Base-by-base conservation (phyloP, 2,329 filamentous ascomycete genomes). In the Stylonectria norvegica region DNA sequence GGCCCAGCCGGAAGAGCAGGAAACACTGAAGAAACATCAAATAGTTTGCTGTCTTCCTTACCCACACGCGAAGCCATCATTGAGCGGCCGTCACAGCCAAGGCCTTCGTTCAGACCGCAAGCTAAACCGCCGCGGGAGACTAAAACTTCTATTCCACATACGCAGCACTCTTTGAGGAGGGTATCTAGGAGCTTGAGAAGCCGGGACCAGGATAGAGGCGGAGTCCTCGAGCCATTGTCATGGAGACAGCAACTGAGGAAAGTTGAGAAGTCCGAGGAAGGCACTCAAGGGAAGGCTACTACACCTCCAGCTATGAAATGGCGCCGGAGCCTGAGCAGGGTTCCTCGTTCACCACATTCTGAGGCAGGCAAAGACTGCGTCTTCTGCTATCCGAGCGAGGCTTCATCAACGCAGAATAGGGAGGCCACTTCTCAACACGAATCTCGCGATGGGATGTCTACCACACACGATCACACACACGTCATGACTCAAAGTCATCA, bases 231-330 rank as follows among this genome's bases (percentile, higher is more conserved):
- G n/a, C n/a, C n/a, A n/a, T n/a, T n/a, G n/a, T n/a, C 50, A 17
- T 53, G 39, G 50, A 56, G 52, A 36, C 45, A 49, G 14, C 54
- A 56, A 25, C 38, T 57, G 18, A 54, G 47, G n/a, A 57, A 50
- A 25, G 45, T 56, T 9, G 47, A 48, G 14, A 45, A 32, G 36
- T 50, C 50, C 20, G 40, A 49, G 32, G 49, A 51, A 7, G 36
- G 45, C 25, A 33, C 38, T 28, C 32, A 23, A 17, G 27, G 34
- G 15, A 53, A 45, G 36, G 32, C 34, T 10, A 9, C 38, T 17
- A 52, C 43, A 23, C 42, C 46, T 28, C 44, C 52, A 28, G 34
- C 46, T 17, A 19, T 45, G 25, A 49, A 40, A 30, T 57, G 51
- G 54, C 52, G 46, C 14, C 45, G 39, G 15, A 55, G 54, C 31